A percentile compares a stretch with the other conserved stretches of the same genome.
These are phyloP conservation scores for Calophaca sinica DNA, from an alignment of 306 rosid species.

Conservation along the genomic window DNA sequence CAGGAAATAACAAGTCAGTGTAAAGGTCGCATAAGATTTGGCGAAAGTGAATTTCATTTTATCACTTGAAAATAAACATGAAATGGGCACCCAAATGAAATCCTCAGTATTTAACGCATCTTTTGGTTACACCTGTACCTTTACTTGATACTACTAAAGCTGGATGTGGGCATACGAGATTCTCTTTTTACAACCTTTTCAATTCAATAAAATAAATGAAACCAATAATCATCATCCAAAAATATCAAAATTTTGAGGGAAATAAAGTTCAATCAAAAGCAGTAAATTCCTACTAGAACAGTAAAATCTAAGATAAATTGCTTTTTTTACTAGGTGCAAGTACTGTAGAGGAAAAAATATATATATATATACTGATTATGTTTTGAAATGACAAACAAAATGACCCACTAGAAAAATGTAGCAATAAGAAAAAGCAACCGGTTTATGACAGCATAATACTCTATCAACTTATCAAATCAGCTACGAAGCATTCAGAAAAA, in stretches of 20 bases:
- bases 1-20: too few relatives aligned
- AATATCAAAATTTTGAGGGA: not conserved
- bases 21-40: too few relatives aligned
- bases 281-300: not conserved
- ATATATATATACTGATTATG: not conserved
- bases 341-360: not conserved
- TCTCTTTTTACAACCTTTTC: not conserved
- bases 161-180: not conserved
- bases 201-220: not conserved
- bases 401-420: too few relatives aligned
- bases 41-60: not conserved
- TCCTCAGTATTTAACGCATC: too few relatives aligned
- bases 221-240: constrained; percentile 21
- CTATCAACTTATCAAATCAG: too few relatives aligned
- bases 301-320: not conserved
- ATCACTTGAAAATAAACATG: not conserved
- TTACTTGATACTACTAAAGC: not conserved
- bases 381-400: not conserved
- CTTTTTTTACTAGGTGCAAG: not conserved
- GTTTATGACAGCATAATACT: too few relatives aligned
- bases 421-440: too few relatives aligned
- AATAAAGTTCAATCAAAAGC: not conserved
- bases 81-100: constrained; percentile 7
- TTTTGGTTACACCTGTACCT: too few relatives aligned
- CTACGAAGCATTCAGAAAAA: too few relatives aligned